Evolutionary conservation across 768 basidiomycete genomes (phyloP).

Genomic region (Suillus subluteus): DNA sequence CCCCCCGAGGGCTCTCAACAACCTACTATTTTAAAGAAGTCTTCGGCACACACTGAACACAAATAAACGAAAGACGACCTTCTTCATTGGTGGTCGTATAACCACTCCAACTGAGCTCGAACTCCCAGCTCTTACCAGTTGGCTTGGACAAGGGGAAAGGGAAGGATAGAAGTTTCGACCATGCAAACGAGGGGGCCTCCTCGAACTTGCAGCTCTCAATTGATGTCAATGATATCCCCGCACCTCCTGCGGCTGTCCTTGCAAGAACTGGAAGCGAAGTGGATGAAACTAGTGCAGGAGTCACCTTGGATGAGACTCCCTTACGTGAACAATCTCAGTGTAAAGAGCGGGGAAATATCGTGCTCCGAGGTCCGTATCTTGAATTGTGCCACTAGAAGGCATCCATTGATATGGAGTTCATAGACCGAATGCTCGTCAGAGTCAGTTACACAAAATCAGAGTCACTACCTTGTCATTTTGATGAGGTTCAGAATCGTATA

Average conservation of each 20-base stretch:
- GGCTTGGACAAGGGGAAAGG: conserved; percentile 26
- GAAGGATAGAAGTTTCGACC: conserved; percentile 28
- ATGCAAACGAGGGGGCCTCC: conserved; percentile 11
- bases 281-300: conserved; percentile 67
- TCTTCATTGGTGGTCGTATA: not conserved
- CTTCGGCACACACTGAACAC: not conserved
- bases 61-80: conserved; percentile 2
- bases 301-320: conserved; percentile 38
- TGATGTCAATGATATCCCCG: conserved; percentile 39
- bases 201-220: not conserved
- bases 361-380: conserved; percentile 69
- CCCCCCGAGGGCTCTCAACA: conserved; percentile 18
- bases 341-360: conserved; percentile 49
- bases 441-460: conserved; percentile 66
- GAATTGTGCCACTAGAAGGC: not conserved
- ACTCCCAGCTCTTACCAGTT: not conserved
- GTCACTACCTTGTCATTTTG: conserved; percentile 52
- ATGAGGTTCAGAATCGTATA: conserved; percentile 69
- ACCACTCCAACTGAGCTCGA: not conserved
- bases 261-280: conserved; percentile 58
- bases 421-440: conserved; percentile 91
- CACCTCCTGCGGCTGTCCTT: conserved; percentile 67
- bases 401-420: conserved; percentile 21
- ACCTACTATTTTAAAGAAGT: conserved; percentile 29
- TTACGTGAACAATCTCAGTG: conserved; percentile 23